These are phyloP conservation scores for Yamadazyma buinensis DNA, from an alignment of 1,139 yeast species.

Conservation along the genomic window DNA sequence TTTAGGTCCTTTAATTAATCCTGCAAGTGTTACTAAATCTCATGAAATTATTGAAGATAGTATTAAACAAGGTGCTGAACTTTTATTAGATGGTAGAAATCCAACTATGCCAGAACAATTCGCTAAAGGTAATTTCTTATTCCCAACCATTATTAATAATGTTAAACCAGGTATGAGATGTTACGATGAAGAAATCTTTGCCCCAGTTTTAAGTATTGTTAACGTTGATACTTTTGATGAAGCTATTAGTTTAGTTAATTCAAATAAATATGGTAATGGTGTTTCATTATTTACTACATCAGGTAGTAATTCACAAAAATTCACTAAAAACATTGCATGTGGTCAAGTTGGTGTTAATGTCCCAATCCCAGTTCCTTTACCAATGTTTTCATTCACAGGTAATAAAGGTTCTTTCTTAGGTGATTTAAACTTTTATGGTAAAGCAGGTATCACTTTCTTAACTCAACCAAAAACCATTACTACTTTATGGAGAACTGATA, in stretches of 20 bases:
- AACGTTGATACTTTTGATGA: conserved; percentile 69
- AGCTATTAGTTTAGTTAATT: conserved; percentile 63
- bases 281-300: conserved; percentile 67
- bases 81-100: conserved; percentile 64
- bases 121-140: conserved; percentile 69
- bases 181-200: conserved; percentile 74
- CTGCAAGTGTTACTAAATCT: conserved; percentile 53
- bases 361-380: conserved; percentile 82
- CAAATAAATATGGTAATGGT: conserved; percentile 72
- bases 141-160: conserved; percentile 64
- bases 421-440: conserved; percentile 76
- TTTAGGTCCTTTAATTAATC: conserved; percentile 71
- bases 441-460: conserved; percentile 67
- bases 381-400: conserved; percentile 81
- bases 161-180: conserved; percentile 69
- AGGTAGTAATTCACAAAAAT: conserved; percentile 67
- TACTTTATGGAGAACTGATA: conserved; percentile 60
- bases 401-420: conserved; percentile 76
- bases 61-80: conserved; percentile 53
- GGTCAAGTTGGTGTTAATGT: conserved; percentile 82
- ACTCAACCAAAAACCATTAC: conserved; percentile 79
- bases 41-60: conserved; percentile 55
- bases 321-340: conserved; percentile 65
- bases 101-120: conserved; percentile 29
- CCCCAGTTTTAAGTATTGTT: conserved; percentile 67